Conservation (phyloP, 306 rosid species). For the Canavalia gladiata region DNA sequence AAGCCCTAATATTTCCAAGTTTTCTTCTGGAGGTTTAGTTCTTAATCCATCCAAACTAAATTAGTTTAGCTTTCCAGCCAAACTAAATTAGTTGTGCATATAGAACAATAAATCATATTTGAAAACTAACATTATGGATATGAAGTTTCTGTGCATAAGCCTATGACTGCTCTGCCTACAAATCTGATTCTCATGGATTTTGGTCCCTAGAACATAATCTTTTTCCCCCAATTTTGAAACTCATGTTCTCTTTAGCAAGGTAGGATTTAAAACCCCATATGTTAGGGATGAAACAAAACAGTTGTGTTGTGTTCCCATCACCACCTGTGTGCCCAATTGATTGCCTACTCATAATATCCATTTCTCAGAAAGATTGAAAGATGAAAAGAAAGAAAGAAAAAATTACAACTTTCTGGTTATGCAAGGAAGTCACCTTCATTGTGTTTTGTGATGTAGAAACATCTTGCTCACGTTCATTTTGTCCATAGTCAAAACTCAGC, state of each 20-base stretch:
- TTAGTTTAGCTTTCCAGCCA: neutral
- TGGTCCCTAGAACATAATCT: neutral
- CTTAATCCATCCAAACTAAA: conserved; percentile 3
- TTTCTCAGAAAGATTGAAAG: conserved; percentile 20
- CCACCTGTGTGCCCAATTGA: neutral
- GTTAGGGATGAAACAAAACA: neutral
- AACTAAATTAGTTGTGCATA: conserved; percentile 25
- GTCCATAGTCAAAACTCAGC: conserved; percentile 76
- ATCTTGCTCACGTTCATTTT: conserved; percentile 60
- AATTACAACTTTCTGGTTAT: conserved; percentile 14
- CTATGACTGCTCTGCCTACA: neutral
- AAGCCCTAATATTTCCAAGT: neutral
- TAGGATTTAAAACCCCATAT: neutral
- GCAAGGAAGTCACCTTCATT: conserved; percentile 59
- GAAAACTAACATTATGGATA: conserved; percentile 20
- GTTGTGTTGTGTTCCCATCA: neutral
- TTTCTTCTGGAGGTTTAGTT: conserved; percentile 15
- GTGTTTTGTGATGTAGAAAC: conserved; percentile 56
- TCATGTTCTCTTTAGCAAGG: neutral
- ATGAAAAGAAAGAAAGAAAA: neutral
- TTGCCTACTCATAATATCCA: conserved; percentile 2
- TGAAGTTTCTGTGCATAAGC: neutral
- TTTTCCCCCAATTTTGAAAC: neutral
- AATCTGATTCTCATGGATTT: conserved; percentile 3
- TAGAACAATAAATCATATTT: neutral